Evolutionary conservation across 345 rosid species (phyloP).

Genomic region (Corchorus capsularis): DNA sequence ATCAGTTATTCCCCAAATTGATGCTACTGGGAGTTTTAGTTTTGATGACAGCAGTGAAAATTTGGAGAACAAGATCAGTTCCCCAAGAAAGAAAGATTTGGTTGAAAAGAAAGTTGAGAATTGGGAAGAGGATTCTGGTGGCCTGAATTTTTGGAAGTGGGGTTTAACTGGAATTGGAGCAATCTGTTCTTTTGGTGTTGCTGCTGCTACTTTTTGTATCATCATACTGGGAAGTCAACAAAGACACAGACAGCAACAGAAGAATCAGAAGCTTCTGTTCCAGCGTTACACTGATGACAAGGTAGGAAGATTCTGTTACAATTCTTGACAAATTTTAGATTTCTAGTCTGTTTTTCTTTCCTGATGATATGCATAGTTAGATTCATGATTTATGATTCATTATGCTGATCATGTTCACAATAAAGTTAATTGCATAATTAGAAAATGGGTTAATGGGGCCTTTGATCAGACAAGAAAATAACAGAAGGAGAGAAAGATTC

Average conservation of each 20-base stretch:
- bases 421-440: background rate
- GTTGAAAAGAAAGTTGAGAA: conserved; percentile 16
- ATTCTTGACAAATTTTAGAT: background rate
- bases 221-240: conserved; percentile 64
- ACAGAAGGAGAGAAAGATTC: background rate
- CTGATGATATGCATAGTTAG: background rate
- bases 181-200: conserved; percentile 88
- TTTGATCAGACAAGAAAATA: background rate
- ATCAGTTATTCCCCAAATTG: conserved; percentile 42
- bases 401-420: background rate
- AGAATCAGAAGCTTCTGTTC: conserved; percentile 56
- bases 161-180: conserved; percentile 87
- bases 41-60: conserved; percentile 36
- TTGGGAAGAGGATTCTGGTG: conserved; percentile 45
- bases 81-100: conserved; percentile 43
- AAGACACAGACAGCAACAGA: conserved; percentile 44
- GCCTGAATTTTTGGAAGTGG: conserved; percentile 74
- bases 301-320: conserved; percentile 35
- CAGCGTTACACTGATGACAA: conserved; percentile 75
- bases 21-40: conserved; percentile 38
- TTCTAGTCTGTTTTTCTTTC: background rate
- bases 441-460: conserved; percentile 5
- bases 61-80: conserved; percentile 30
- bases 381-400: background rate
- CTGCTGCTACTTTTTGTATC: conserved; percentile 83